A percentile compares a stretch with the other conserved stretches of the same genome.
These are phyloP conservation scores for Ceratocystis albifundus DNA, from an alignment of 2,329 filamentous ascomycete genomes.

Conservation along the genomic window DNA sequence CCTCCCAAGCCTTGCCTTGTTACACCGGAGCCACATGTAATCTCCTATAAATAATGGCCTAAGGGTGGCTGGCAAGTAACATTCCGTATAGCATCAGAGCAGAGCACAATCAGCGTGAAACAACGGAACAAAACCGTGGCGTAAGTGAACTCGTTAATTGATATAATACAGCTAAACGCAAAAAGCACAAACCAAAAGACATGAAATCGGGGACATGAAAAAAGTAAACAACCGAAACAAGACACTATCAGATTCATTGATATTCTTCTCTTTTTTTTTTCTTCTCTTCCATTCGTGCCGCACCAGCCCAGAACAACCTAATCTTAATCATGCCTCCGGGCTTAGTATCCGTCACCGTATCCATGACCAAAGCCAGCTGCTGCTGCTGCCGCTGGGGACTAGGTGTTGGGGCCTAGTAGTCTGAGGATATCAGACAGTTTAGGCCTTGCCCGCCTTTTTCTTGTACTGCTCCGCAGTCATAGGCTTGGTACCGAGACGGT, in stretches of 20 bases:
- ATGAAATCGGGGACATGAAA: not conserved
- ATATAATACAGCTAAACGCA: not conserved
- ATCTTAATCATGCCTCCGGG: not conserved
- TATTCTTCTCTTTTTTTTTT: not conserved
- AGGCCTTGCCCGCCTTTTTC: slow-evolving; percentile 15
- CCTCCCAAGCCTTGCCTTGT: too few relatives aligned
- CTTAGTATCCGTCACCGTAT: not conserved
- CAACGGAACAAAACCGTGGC: not conserved
- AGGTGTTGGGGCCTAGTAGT: not conserved
- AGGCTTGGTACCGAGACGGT: slow-evolving; percentile 59
- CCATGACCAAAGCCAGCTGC: not conserved
- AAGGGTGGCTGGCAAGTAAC: too few relatives aligned
- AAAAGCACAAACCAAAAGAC: not conserved
- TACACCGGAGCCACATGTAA: too few relatives aligned
- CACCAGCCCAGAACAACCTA: too few relatives aligned
- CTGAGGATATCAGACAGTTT: not conserved
- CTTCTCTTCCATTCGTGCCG: not conserved
- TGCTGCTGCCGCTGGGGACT: not conserved
- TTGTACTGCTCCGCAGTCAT: slow-evolving; percentile 16
- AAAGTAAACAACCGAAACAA: not conserved
- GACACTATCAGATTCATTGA: slow-evolving; percentile 3
- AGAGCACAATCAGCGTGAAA: too few relatives aligned
- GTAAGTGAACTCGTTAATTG: not conserved
- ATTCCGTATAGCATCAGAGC: too few relatives aligned
- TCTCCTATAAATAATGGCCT: too few relatives aligned